phyloP scores from a whole-genome alignment of 495 filamentous ascomycete genomes.

The Friedmanniomyces endolithicus region DNA sequence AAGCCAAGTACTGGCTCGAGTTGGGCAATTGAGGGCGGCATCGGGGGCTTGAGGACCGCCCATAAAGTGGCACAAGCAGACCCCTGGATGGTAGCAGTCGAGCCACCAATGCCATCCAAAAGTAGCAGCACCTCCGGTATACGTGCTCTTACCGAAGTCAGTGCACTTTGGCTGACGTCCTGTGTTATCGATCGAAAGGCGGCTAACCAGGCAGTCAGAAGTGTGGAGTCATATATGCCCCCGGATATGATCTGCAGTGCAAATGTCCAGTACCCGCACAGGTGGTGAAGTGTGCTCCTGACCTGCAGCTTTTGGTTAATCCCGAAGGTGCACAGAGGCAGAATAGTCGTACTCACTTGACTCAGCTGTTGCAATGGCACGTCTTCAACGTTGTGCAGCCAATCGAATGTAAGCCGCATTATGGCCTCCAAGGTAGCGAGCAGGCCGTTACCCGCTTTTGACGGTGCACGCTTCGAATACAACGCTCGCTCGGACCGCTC shows the following conservation, averaged over 20 bases:
- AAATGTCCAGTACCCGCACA: neutral
- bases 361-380: neutral
- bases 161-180: neutral
- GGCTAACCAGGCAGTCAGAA: neutral
- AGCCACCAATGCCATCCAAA: neutral
- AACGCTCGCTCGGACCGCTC: neutral
- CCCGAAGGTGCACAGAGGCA: neutral
- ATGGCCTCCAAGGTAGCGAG: neutral
- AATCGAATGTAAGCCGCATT: neutral
- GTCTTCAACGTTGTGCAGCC: neutral
- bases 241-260: neutral
- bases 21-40: constrained; percentile 40
- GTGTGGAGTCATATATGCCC: neutral
- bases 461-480: neutral
- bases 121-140: neutral
- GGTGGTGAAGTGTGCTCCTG: neutral
- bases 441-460: neutral
- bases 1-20: constrained; percentile 44
- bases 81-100: neutral
- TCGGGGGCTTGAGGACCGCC: constrained; percentile 54
- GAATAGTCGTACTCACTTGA: neutral
- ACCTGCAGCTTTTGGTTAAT: neutral
- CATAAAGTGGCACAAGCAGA: constrained; percentile 34
- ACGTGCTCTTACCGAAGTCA: neutral
- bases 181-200: neutral